Base-by-base conservation (phyloP, 192 early-diverging fungal species). In the Funneliformis mosseae region DNA sequence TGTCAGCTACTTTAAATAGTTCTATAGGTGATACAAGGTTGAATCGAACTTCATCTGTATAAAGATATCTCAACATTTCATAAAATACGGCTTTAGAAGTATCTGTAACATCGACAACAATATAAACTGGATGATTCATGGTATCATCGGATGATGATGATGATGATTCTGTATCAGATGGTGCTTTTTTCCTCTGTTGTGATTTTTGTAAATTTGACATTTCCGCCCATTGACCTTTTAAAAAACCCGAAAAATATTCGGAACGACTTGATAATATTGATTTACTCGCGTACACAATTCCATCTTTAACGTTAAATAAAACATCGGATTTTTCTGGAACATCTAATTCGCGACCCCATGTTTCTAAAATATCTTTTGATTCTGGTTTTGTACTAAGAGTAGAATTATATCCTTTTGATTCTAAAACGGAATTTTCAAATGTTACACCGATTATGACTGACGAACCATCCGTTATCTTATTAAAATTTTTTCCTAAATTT, bases 31-130 rank as follows among this genome's bases (percentile, higher is more conserved):
- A 27, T 33, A 28, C 23, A 14, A 14, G 39, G 60, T 76, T 39
- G 12, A 76, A 59, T 38, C 18, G 8, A 0, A 76, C 50, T 27
- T 76, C 25, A 60, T 46, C 50, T 7, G 74, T 76, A 60, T 76
- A 59, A 5, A 76, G 9, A 76, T 50, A 76, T 76, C 74, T 38
- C 6, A 76, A 25, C 74, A 76, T 76, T 60, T 46, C 74, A 1
- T 60, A 12, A 21, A 76, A 76, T 25, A 39, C 8, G 14, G 10
- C 28, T 10, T 59, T n/a, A 59, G 42, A 23, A 59, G 60, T 50
- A 27, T 76, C 74, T n/a, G 45, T 12, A 3, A 76, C 71, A 10
- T 43, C 74, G 14, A 59, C 14, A 60, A 50, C 25, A 25, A 50
- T 76, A 39, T 23, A 33, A 33, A 33, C 33, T 33, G 33, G 12